A percentile compares a stretch with the other conserved stretches of the same genome.
phyloP scores from a whole-genome alignment of 1,139 yeast genomes.

The Hyphopichia buzzinii region DNA sequence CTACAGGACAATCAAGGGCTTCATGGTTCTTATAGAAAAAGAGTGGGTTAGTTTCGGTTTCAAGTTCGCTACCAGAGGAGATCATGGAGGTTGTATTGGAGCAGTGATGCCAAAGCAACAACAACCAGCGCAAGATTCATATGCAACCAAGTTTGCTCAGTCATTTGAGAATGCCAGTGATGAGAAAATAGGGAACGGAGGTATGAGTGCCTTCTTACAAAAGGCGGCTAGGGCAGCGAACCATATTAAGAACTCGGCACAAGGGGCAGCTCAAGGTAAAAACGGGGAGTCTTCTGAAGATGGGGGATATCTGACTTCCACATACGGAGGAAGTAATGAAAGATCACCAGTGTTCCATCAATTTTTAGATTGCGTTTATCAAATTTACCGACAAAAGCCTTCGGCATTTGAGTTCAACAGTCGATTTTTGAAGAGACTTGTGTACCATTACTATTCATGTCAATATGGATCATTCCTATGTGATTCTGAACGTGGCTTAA shows the following conservation, averaged over 20 bases:
- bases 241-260: slow-evolving; percentile 41
- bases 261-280: slow-evolving; percentile 15
- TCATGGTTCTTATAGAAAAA: slow-evolving; percentile 80
- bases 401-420: slow-evolving; percentile 81
- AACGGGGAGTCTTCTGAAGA: slow-evolving; percentile 10
- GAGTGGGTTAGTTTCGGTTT: slow-evolving; percentile 97
- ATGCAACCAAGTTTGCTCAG: slow-evolving; percentile 8
- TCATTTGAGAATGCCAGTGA: slow-evolving; percentile 8
- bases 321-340: slow-evolving; percentile 41
- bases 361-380: slow-evolving; percentile 86
- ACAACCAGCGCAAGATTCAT: slow-evolving; percentile 9
- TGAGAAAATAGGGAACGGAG: slow-evolving; percentile 5
- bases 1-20: slow-evolving; percentile 83
- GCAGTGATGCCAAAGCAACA: slow-evolving; percentile 25
- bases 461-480: slow-evolving; percentile 90
- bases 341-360: slow-evolving; percentile 93
- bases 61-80: slow-evolving; percentile 79
- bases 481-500: slow-evolving; percentile 66
- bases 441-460: slow-evolving; percentile 88
- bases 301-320: slow-evolving; percentile 14
- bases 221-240: slow-evolving; percentile 47
- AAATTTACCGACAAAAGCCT: slow-evolving; percentile 70
- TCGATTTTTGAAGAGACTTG: slow-evolving; percentile 74
- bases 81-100: slow-evolving; percentile 59
- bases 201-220: slow-evolving; percentile 28